Conservation (phyloP, 768 basidiomycete species). For the Clavulina sp. region DNA sequence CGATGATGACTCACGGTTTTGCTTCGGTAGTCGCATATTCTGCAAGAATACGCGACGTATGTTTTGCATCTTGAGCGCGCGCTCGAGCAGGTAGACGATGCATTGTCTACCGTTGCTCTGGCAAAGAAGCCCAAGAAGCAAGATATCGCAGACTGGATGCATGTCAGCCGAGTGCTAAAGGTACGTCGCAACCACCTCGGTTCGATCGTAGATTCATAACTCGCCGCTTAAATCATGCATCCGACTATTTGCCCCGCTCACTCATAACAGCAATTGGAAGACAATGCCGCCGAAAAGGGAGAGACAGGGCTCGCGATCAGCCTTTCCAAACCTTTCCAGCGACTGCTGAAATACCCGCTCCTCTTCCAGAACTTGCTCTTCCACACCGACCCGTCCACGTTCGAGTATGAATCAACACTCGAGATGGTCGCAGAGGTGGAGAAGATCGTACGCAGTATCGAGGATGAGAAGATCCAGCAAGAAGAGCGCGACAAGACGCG, state of each 20-base stretch:
- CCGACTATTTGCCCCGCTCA: neutral
- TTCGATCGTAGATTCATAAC: neutral
- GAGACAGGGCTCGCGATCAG: conserved; percentile 92
- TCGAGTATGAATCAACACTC: conserved; percentile 90
- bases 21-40: conserved; percentile 59
- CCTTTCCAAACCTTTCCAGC: conserved; percentile 91
- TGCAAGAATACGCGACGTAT: conserved; percentile 85
- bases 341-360: conserved; percentile 89
- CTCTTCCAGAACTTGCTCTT: conserved; percentile 95
- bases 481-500: conserved; percentile 92
- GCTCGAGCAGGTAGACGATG: conserved; percentile 70
- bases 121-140: conserved; percentile 71
- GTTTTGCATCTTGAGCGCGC: conserved; percentile 89
- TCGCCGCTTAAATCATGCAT: neutral
- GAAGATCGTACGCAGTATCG: conserved; percentile 86
- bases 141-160: conserved; percentile 60
- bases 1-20: conserved; percentile 14
- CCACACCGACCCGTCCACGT: conserved; percentile 92
- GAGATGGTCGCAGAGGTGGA: conserved; percentile 97
- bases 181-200: conserved; percentile 5
- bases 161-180: conserved; percentile 54
- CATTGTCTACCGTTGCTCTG: conserved; percentile 40
- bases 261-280: conserved; percentile 43
- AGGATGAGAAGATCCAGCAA: conserved; percentile 94
- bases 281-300: conserved; percentile 62